Conservation (phyloP, 163 green algal genomes). For the Smithsoniella earleae region DNA sequence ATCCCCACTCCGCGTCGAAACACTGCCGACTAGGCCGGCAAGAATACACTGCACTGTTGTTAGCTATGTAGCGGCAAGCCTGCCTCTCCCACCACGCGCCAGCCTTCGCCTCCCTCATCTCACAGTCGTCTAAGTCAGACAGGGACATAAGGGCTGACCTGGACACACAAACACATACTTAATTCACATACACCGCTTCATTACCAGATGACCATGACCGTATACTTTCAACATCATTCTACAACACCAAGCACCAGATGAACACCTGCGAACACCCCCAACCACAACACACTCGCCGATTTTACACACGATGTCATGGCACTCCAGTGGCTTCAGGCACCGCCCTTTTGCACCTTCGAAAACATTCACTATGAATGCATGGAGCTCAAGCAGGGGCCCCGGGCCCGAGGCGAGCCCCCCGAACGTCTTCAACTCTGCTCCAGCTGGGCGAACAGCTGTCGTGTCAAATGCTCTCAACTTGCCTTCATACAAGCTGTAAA, state of each 20-base stretch:
- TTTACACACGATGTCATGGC: slow-evolving; percentile 46
- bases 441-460: slow-evolving; percentile 37
- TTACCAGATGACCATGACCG: no score
- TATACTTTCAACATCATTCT: neutral
- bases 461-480: slow-evolving; percentile 41
- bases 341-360: slow-evolving; percentile 36
- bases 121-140: slow-evolving; percentile 31
- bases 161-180: no score
- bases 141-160: slow-evolving; percentile 43
- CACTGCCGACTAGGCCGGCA: neutral
- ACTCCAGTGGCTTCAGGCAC: slow-evolving; percentile 39
- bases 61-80: slow-evolving; percentile 39
- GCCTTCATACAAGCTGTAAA: slow-evolving; percentile 39
- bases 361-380: slow-evolving; percentile 39
- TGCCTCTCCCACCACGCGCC: slow-evolving; percentile 43
- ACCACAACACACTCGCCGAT: slow-evolving; percentile 45
- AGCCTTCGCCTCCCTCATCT: slow-evolving; percentile 40
- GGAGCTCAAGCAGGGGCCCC: slow-evolving; percentile 41
- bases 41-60: slow-evolving; percentile 43
- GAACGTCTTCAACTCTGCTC: slow-evolving; percentile 40
- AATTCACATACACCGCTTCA: no score
- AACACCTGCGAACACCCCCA: slow-evolving; percentile 40
- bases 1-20: slow-evolving; percentile 16
- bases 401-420: slow-evolving; percentile 39
- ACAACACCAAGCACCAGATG: neutral